Conservation (phyloP, 2,329 filamentous ascomycete genomes). For the Alternaria triticina region DNA sequence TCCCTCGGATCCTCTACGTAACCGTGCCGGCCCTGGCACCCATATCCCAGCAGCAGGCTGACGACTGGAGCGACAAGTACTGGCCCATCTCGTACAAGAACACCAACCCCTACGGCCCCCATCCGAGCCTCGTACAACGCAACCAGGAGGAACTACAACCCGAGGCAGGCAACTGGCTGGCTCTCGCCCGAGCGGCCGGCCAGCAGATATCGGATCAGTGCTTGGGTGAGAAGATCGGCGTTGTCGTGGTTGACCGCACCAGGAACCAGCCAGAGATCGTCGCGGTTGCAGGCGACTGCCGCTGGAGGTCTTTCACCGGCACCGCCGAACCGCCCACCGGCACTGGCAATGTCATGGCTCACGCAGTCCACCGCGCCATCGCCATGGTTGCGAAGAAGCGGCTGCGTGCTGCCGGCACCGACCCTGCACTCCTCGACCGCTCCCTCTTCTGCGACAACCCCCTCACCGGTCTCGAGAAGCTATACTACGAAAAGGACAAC, state of each 20-base stretch:
- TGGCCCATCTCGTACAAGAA: conserved; percentile 89
- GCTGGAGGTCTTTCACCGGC: conserved; percentile 61
- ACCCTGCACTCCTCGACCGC: conserved; percentile 33
- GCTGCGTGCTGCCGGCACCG: conserved; percentile 45
- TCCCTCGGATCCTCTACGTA: conserved; percentile 65
- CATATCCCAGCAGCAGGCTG: conserved; percentile 76
- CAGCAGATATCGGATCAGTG: conserved; percentile 63
- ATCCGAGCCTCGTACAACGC: conserved; percentile 75
- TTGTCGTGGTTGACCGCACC: conserved; percentile 72
- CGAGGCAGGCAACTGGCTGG: conserved; percentile 71
- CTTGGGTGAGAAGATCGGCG: conserved; percentile 73
- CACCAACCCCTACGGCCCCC: conserved; percentile 84
- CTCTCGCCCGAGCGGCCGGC: conserved; percentile 69
- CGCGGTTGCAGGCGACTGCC: conserved; percentile 77
- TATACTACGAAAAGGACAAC: conserved; percentile 65
- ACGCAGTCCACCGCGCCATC: conserved; percentile 78
- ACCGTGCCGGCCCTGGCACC: conserved; percentile 76
- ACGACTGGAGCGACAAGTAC: conserved; percentile 75
- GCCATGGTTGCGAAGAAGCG: conserved; percentile 76
- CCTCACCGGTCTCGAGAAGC: conserved; percentile 69
- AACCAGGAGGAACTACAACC: conserved; percentile 72
- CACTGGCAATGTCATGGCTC: conserved; percentile 76
- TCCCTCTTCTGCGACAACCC: conserved; percentile 71
- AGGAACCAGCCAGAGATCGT: conserved; percentile 61
- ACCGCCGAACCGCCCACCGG: conserved; percentile 36